Base-by-base conservation (phyloP, 2,329 filamentous ascomycete species). In the Pseudogymnoascus sp. region DNA sequence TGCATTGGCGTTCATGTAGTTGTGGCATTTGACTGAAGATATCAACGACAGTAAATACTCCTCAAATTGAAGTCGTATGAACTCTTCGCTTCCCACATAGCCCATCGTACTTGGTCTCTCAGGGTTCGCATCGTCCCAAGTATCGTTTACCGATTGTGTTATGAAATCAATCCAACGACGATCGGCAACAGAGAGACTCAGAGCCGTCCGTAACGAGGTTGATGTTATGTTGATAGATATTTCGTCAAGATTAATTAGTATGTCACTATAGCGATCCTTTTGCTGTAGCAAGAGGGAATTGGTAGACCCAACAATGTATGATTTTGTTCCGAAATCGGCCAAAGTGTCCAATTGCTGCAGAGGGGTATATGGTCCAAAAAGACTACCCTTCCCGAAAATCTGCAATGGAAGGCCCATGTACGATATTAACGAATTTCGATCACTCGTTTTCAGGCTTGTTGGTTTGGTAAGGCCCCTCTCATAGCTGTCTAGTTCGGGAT, bases 331-430 rank as follows among this genome's bases (percentile, higher is more conserved):
- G 69, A 91, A 87, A 75, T 97, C 93, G 61, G 93, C 93, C 41
- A 99, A 83, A 68, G 97, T 83, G 73, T 99, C 93, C 63, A 99
- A 85, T 76, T 97, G 92, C 75, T 99, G 94, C 16, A 99, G 80
- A 16, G 94, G 94, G 0, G 94, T 99, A 72, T 99, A 99, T 0
- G 94, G 94, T 2, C 94, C 93, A 72, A 97, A 97, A 64, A 99
- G 83, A 72, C 91, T 94, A 65, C 94, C 94, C 82, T 92, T 96
- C 72, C 92, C 92, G 72, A 97, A 99, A 52, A 99, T 88, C 72
- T 97, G 94, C 41, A 99, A 79, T 11, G 94, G 94, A 39, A 97
- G 78, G 6, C 94, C 94, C 90, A 97, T 96, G 72, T 96, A 99
- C 7, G 89, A 84, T 66, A 99, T 82, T 65, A 99, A 80, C 52